phyloP scores from a whole-genome alignment of 768 basidiomycete genomes.

The Tylopilus plumbeoviolaceoides region DNA sequence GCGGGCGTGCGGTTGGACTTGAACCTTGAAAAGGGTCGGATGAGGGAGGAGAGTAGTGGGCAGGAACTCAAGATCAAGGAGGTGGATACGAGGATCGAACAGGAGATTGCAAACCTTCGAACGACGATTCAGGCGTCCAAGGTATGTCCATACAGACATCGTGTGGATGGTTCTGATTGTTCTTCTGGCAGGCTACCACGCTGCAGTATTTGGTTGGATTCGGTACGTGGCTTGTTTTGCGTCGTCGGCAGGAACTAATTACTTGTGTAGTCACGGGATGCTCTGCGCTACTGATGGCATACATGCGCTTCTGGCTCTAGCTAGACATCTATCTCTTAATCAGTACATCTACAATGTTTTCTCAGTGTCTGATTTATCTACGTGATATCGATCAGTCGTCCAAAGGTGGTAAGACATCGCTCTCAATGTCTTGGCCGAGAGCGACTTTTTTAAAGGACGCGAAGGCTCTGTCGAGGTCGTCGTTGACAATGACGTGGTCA shows the following conservation, averaged over 20 bases:
- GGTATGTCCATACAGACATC: conserved; percentile 34
- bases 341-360: not conserved
- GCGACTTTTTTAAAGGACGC: conserved; percentile 71
- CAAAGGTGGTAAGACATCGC: conserved; percentile 65
- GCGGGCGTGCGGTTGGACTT: conserved; percentile 91
- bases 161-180: not conserved
- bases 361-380: not conserved
- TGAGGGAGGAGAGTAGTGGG: conserved; percentile 86
- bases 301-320: conserved; percentile 62
- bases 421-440: conserved; percentile 55
- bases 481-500: conserved; percentile 87
- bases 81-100: conserved; percentile 95
- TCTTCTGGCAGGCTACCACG: conserved; percentile 67
- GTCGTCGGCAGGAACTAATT: conserved; percentile 7
- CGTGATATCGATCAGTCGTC: conserved; percentile 39
- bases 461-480: conserved; percentile 82
- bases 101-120: conserved; percentile 84
- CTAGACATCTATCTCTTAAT: not conserved
- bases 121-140: conserved; percentile 85
- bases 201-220: conserved; percentile 86
- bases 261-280: conserved; percentile 71
- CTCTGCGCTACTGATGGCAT: conserved; percentile 83
- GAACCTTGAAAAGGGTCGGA: conserved; percentile 94
- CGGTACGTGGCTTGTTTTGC: conserved; percentile 44
- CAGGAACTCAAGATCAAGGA: conserved; percentile 97